Percentiles rank a stretch among this genome's conserved stretches.
Evolutionary conservation across 1,284 basidiomycete species (phyloP).

Genomic region (Inonotus hispidus): DNA sequence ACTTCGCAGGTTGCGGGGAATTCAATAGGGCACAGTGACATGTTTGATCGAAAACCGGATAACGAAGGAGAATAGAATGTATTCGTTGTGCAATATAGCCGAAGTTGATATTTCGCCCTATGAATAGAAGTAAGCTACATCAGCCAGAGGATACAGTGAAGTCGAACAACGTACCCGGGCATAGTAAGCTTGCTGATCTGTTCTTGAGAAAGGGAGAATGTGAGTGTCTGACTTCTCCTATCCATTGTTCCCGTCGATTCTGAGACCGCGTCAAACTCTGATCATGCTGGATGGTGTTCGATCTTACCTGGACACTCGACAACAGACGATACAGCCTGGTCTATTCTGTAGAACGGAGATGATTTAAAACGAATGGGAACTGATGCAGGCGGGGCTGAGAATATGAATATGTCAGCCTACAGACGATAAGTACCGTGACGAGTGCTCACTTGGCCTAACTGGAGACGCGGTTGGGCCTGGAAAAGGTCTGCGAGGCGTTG

Average conservation of each 20-base stretch:
- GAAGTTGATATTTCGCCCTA: constrained; percentile 73
- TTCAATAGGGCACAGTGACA: constrained; percentile 70
- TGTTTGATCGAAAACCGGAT: constrained; percentile 46
- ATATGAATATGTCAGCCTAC: constrained; percentile 4
- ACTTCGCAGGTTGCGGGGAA: constrained; percentile 92
- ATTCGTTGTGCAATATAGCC: constrained; percentile 90
- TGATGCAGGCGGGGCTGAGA: constrained; percentile 17
- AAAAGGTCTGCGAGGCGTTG: constrained; percentile 45
- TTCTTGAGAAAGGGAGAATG: constrained; percentile 59
- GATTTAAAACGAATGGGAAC: constrained; percentile 62
- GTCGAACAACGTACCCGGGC: constrained; percentile 37
- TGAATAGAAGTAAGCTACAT: background rate
- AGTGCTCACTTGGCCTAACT: constrained; percentile 14
- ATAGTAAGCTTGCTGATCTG: constrained; percentile 56
- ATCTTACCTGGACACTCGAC: constrained; percentile 68
- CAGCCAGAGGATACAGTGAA: background rate
- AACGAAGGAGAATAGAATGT: constrained; percentile 60
- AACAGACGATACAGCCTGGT: constrained; percentile 57
- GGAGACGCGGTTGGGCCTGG: constrained; percentile 23
- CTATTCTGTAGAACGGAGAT: constrained; percentile 72
- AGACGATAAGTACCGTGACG: background rate
- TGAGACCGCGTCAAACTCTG: constrained; percentile 26
- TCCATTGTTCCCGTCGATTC: constrained; percentile 74
- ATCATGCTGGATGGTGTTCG: background rate
- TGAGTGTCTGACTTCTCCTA: constrained; percentile 56